phyloP scores from a whole-genome alignment of 805 yeast species.

The Brettanomyces sp. region DNA sequence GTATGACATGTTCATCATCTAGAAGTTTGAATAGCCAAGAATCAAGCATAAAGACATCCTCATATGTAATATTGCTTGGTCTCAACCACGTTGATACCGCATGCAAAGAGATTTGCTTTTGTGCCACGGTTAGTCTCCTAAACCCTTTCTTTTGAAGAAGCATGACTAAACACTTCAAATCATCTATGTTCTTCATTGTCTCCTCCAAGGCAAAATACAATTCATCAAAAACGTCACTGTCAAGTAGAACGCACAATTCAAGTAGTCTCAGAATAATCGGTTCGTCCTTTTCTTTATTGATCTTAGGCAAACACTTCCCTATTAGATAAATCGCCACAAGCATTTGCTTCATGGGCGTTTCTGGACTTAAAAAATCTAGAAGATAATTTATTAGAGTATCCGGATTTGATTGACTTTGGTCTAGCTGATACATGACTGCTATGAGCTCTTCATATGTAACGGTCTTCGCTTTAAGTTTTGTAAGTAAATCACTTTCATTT shows the following conservation, averaged over 20 bases:
- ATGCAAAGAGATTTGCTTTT: slow-evolving; percentile 11
- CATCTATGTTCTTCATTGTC: slow-evolving; percentile 27
- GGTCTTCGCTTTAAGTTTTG: neutral
- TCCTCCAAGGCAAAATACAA: slow-evolving; percentile 24
- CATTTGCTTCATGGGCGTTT: slow-evolving; percentile 7
- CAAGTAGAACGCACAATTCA: slow-evolving; percentile 6
- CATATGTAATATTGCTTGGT: slow-evolving; percentile 10
- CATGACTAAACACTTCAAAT: slow-evolving; percentile 32
- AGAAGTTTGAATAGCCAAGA: slow-evolving; percentile 20
- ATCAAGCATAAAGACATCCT: slow-evolving; percentile 24
- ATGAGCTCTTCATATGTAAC: neutral
- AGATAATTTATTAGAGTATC: neutral
- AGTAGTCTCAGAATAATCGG: slow-evolving; percentile 10
- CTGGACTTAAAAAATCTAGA: neutral
- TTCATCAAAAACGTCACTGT: slow-evolving; percentile 8
- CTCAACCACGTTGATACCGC: slow-evolving; percentile 4
- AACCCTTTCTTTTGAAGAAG: slow-evolving; percentile 3
- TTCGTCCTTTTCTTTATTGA: slow-evolving; percentile 2
- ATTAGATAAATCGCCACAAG: slow-evolving; percentile 8
- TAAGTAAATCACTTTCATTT: neutral
- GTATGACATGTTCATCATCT: slow-evolving; percentile 24
- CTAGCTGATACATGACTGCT: neutral
- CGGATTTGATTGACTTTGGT: neutral
- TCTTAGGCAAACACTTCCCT: slow-evolving; percentile 9
- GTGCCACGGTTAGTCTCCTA: slow-evolving; percentile 14